Conservation (phyloP, 805 yeast genomes). For the Helenozyma baotianmanensis region DNA sequence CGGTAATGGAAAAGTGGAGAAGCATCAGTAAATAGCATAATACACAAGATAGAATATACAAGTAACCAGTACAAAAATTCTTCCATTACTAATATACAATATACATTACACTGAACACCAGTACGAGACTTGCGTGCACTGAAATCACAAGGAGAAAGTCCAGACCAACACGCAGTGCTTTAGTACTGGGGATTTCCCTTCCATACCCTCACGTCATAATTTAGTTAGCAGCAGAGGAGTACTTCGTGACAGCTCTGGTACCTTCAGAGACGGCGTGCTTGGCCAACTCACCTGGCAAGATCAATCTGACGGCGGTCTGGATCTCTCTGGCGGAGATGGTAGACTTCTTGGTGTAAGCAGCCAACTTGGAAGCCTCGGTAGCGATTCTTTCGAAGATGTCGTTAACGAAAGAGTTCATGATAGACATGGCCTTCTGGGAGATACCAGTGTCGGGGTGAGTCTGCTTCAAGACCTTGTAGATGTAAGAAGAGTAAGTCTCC, state of each 20-base stretch:
- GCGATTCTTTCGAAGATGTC: constrained; percentile 37
- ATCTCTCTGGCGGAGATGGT: constrained; percentile 37
- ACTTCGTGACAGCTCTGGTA: constrained; percentile 38
- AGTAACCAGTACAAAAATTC: constrained; percentile 11
- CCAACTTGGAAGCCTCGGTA: constrained; percentile 35
- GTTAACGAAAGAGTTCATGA: constrained; percentile 36
- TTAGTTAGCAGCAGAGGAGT: constrained; percentile 35
- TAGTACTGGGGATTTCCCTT: constrained; percentile 6
- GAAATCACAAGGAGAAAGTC: constrained; percentile 9
- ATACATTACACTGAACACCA: constrained; percentile 17
- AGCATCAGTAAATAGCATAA: background rate
- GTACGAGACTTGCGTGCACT: constrained; percentile 15
- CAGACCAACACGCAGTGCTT: constrained; percentile 15
- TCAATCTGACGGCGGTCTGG: constrained; percentile 36
- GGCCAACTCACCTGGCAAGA: constrained; percentile 38
- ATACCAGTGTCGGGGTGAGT: constrained; percentile 38
- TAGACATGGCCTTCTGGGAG: constrained; percentile 37
- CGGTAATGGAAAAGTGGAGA: constrained; percentile 3
- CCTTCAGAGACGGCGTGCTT: constrained; percentile 39
- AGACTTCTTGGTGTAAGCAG: constrained; percentile 37
- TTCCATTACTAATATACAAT: constrained; percentile 22
- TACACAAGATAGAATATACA: background rate
- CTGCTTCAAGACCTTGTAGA: constrained; percentile 37
- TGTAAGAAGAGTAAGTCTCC: constrained; percentile 36
- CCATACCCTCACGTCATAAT: constrained; percentile 12